Conservation (phyloP, 495 filamentous ascomycete genomes). For the Trichoderma asperelloides region DNA sequence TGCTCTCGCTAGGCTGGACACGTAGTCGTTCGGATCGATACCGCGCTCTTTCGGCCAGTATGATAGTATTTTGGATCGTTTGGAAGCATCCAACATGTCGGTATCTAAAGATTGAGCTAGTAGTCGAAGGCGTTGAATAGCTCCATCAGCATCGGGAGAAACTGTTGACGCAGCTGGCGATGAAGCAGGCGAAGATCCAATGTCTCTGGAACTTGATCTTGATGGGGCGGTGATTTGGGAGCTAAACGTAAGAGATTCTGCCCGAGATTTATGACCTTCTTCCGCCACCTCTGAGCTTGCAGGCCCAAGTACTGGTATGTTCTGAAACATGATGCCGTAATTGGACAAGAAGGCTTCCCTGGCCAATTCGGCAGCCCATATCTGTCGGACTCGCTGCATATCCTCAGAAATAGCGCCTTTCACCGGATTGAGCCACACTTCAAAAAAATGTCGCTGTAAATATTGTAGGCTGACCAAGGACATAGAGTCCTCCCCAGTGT, state of each 20-base stretch:
- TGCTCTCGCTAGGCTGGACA: conserved; percentile 7
- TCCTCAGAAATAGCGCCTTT: neutral
- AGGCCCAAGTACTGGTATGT: neutral
- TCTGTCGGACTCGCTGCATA: neutral
- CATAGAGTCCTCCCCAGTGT: neutral
- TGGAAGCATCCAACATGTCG: neutral
- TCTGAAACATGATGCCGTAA: conserved; percentile 6
- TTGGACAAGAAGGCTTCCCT: conserved; percentile 6
- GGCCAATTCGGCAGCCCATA: neutral
- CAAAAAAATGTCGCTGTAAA: neutral
- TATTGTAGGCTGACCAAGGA: neutral
- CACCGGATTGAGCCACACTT: neutral
- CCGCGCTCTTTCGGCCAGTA: conserved; percentile 9
- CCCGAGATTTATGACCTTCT: neutral
- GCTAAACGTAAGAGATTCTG: neutral
- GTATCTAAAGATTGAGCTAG: neutral
- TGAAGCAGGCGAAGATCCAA: neutral
- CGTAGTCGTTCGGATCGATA: neutral
- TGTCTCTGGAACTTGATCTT: neutral
- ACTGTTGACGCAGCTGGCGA: neutral
- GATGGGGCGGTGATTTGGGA: neutral
- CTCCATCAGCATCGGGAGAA: neutral
- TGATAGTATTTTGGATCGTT: neutral
- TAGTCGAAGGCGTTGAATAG: conserved; percentile 2
- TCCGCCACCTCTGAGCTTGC: neutral